Conservation (phyloP, 345 rosid species). For the Carallia pectinifolia region DNA sequence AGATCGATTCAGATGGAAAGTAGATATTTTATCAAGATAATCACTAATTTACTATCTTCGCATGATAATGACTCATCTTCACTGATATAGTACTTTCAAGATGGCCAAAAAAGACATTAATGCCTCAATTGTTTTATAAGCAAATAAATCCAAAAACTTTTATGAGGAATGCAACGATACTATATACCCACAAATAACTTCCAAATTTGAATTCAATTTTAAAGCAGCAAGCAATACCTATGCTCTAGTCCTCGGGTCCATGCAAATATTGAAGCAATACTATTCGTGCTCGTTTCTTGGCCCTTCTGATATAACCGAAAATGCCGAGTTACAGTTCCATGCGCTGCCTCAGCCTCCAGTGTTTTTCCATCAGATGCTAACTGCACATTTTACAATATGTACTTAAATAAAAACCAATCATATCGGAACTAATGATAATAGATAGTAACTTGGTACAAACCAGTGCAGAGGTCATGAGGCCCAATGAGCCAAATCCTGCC, state of each 20-base stretch:
- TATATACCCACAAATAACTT: background rate
- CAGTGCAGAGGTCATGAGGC: slow-evolving; percentile 95
- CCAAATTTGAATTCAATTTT: background rate
- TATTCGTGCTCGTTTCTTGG: slow-evolving; percentile 96
- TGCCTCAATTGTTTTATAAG: no score
- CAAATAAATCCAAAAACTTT: background rate
- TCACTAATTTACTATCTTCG: no score
- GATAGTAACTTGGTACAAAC: slow-evolving; percentile 39
- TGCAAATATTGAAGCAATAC: slow-evolving; percentile 95
- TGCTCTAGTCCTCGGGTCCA: slow-evolving; percentile 94
- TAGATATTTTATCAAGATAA: no score
- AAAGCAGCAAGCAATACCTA: slow-evolving; percentile 50
- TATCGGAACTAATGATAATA: background rate
- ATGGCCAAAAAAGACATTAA: background rate
- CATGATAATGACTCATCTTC: background rate
- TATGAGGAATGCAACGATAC: background rate
- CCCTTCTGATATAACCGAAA: slow-evolving; percentile 86
- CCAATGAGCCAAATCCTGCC: slow-evolving; percentile 97
- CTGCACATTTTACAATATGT: slow-evolving; percentile 37
- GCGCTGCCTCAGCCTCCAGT: slow-evolving; percentile 97
- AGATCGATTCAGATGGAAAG: no score
- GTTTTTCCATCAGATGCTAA: slow-evolving; percentile 93
- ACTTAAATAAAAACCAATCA: slow-evolving; percentile 4
- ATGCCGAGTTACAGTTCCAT: slow-evolving; percentile 97
- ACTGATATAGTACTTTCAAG: background rate